A percentile compares a stretch with the other conserved stretches of the same genome.
phyloP scores from a whole-genome alignment of 2,329 filamentous ascomycete species.

The Curvularia sp. region DNA sequence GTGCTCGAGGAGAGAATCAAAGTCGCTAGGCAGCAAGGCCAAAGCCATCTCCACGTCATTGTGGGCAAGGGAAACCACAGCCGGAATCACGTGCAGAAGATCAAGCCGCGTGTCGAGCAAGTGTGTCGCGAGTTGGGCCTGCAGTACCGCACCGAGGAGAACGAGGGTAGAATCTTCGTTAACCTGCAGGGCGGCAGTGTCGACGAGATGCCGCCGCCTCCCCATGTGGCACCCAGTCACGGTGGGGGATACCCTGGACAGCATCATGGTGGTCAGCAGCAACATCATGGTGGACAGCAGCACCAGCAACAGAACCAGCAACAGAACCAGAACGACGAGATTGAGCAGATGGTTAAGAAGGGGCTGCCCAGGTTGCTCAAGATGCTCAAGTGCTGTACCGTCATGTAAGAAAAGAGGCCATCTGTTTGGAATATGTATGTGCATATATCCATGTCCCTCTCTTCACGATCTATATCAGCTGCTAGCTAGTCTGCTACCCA shows the following conservation, averaged over 20 bases:
- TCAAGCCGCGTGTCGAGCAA: slow-evolving; percentile 93
- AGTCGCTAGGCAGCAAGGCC: slow-evolving; percentile 74
- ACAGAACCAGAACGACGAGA: slow-evolving; percentile 60
- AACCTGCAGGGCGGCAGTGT: slow-evolving; percentile 76
- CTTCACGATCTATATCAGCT: too few species aligned
- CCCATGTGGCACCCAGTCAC: slow-evolving; percentile 47
- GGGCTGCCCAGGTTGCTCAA: slow-evolving; percentile 66
- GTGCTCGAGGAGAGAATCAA: slow-evolving; percentile 87
- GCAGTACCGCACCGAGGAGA: slow-evolving; percentile 84
- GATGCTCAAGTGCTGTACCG: slow-evolving; percentile 73
- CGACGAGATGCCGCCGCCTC: slow-evolving; percentile 50
- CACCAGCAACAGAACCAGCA: slow-evolving; percentile 40
- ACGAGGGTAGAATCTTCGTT: slow-evolving; percentile 87
- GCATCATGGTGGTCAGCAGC: slow-evolving; percentile 53
- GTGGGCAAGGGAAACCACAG: slow-evolving; percentile 96
- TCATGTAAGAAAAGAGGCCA: slow-evolving; percentile 66
- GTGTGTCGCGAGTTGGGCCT: slow-evolving; percentile 84
- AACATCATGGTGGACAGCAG: slow-evolving; percentile 46
- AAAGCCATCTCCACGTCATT: slow-evolving; percentile 89
- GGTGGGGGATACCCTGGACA: slow-evolving; percentile 53
- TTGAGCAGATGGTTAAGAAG: slow-evolving; percentile 68
- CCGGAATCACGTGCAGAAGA: slow-evolving; percentile 81
- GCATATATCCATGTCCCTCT: too few species aligned
- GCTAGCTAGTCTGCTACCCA: too few species aligned
- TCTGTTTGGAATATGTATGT: background rate